Evolutionary conservation across 2,329 filamentous ascomycete genomes (phyloP).

Genomic region (Aspergillus tanneri): DNA sequence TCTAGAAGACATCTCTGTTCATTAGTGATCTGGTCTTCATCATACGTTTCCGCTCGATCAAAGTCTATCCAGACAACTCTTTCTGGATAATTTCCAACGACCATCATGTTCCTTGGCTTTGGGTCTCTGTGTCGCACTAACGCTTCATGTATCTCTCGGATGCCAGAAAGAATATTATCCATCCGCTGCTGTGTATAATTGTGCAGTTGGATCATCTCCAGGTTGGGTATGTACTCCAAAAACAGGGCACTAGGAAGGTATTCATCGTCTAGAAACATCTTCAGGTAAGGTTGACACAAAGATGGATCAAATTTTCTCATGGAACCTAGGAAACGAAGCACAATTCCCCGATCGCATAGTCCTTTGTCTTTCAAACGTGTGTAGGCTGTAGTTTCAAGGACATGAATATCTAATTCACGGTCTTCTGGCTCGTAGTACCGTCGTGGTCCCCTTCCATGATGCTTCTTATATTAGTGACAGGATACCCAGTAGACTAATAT

Average conservation of each 20-base stretch:
- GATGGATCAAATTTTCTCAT: constrained; percentile 14
- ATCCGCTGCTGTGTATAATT: constrained; percentile 12
- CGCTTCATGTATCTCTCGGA: constrained; percentile 17
- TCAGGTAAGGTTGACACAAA: constrained; percentile 10
- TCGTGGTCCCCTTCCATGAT: constrained; percentile 15
- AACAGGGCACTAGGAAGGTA: constrained; percentile 17
- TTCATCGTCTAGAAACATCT: constrained; percentile 15
- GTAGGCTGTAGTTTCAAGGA: constrained; percentile 13
- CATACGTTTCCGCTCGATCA: constrained; percentile 1
- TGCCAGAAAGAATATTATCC: constrained; percentile 11
- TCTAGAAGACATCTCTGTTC: not conserved
- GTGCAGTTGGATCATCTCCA: constrained; percentile 10
- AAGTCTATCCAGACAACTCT: constrained; percentile 18
- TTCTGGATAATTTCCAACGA: constrained; percentile 14
- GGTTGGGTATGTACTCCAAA: constrained; percentile 17
- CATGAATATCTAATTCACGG: constrained; percentile 11
- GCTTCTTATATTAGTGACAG: constrained; percentile 2
- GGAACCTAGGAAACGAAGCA: constrained; percentile 11
- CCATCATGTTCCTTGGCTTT: constrained; percentile 19
- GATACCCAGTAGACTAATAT: not conserved
- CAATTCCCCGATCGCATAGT: constrained; percentile 10
- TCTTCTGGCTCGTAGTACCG: constrained; percentile 8
- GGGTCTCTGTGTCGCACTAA: constrained; percentile 12
- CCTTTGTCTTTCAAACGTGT: constrained; percentile 9
- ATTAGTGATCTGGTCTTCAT: not conserved